Conservation (phyloP, 306 rosid species). For the Alnus glutinosa region DNA sequence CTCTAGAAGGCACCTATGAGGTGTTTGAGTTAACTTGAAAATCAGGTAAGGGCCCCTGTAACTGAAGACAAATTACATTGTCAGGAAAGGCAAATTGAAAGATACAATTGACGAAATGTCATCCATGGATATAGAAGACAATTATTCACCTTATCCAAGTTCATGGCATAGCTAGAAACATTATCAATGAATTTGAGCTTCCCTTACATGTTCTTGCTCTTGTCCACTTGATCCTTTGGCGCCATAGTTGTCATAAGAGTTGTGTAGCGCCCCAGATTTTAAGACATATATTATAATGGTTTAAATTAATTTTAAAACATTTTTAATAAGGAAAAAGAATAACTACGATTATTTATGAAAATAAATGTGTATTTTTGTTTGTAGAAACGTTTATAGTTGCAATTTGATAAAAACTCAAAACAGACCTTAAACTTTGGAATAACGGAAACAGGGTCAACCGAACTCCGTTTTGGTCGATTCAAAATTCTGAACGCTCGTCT, state of each 20-base stretch:
- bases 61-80: constrained; percentile 1
- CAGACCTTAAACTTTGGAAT: no score
- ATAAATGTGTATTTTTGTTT: no score
- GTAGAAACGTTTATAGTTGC: no score
- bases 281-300: no score
- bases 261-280: no score
- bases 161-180: constrained; percentile 23
- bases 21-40: constrained; percentile 23
- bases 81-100: not conserved
- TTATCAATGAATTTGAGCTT: constrained; percentile 32
- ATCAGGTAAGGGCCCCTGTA: constrained; percentile 31
- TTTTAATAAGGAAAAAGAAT: no score
- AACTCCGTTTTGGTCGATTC: no score
- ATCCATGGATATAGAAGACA: not conserved
- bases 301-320: no score
- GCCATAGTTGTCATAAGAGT: constrained; percentile 18
- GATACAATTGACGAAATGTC: not conserved
- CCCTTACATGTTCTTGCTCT: constrained; percentile 28
- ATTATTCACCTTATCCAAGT: constrained; percentile 38
- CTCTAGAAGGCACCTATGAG: constrained; percentile 23
- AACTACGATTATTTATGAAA: no score
- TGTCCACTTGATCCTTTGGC: constrained; percentile 30
- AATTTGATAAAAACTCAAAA: no score
- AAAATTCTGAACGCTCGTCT: no score
- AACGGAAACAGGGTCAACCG: no score